Evolutionary conservation across 805 yeast species (phyloP).

Genomic region (Barnettozyma wickerhamii): DNA sequence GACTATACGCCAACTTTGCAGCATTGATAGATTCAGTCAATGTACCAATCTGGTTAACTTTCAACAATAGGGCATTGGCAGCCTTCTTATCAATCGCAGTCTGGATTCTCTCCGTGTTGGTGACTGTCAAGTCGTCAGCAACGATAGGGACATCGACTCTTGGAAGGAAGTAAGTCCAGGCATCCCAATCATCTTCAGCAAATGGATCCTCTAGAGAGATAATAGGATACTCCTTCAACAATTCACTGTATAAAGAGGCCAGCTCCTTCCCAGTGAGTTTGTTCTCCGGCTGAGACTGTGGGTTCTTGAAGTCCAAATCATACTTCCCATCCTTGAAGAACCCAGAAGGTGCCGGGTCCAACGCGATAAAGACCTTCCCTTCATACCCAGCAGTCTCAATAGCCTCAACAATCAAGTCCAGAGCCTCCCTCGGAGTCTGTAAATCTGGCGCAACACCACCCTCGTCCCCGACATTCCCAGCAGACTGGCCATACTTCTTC

Average conservation of each 20-base stretch:
- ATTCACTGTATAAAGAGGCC: constrained; percentile 75
- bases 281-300: constrained; percentile 82
- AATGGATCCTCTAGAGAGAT: constrained; percentile 98
- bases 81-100: constrained; percentile 96
- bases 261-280: constrained; percentile 88
- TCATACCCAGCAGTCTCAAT: constrained; percentile 94
- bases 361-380: constrained; percentile 87
- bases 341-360: constrained; percentile 97
- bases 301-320: constrained; percentile 98
- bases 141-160: constrained; percentile 82
- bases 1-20: constrained; percentile 89
- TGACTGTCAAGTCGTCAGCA: constrained; percentile 97
- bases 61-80: constrained; percentile 89
- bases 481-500: constrained; percentile 94
- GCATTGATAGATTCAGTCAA: constrained; percentile 95
- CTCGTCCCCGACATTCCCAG: constrained; percentile 99
- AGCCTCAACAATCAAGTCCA: constrained; percentile 87
- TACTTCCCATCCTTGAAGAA: constrained; percentile 95
- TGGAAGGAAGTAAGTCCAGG: constrained; percentile 87
- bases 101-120: constrained; percentile 93
- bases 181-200: constrained; percentile 99
- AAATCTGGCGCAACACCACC: constrained; percentile 99
- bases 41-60: constrained; percentile 99
- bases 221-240: constrained; percentile 91
- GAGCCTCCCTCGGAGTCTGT: constrained; percentile 92